Base-by-base conservation (phyloP, 2,329 filamentous ascomycete genomes). In the Fusarium sp. region DNA sequence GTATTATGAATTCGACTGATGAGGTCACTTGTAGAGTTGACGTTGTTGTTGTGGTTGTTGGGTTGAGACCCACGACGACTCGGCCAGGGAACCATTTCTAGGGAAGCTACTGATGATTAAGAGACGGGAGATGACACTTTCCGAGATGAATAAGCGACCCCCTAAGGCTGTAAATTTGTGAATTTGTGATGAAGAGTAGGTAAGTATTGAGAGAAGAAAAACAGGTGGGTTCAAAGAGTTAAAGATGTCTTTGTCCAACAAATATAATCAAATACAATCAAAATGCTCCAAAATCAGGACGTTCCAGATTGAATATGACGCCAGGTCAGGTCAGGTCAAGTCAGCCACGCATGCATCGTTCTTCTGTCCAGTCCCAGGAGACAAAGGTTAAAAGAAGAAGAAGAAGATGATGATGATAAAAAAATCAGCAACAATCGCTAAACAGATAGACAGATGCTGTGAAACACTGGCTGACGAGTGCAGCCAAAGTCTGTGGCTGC, bases 1-100 rank as follows among this genome's bases (percentile, higher is more conserved):
- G 73, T 72, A 51, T 68, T 70, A 64, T 77, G 76, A 51, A 77
- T 68, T 53, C 72, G 74, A 45, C 70, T 72, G 63, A 77, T 70
- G 57, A 76, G 71, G 49, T 77, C 73, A 65, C 65, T 38, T 31
- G 57, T 46, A 45, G 66, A 66, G 39, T 60, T 54, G 23, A 25
- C 23, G 53, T 62, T 68, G 67, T 19, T 19, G 19, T 63, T 71
- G 53, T 62, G 68, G 67, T 19, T 19, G 19, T 63, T 71, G 61
- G 69, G 65, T 56, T 69, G 70, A 47, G 70, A 69, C 56, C 69
- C 70, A 57, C 65, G 68, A 59, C 68, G 71, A 61, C 53, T 68
- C 53, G 65, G 61, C 65, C 69, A 71, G 65, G 72, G 72, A 69
- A 74, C 69, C 75, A 76, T 76, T 61, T 63, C 61, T 54, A 66